Conservation (phyloP, 2,329 filamentous ascomycete species). For the Dryadomyces quercus-mongolicae region DNA sequence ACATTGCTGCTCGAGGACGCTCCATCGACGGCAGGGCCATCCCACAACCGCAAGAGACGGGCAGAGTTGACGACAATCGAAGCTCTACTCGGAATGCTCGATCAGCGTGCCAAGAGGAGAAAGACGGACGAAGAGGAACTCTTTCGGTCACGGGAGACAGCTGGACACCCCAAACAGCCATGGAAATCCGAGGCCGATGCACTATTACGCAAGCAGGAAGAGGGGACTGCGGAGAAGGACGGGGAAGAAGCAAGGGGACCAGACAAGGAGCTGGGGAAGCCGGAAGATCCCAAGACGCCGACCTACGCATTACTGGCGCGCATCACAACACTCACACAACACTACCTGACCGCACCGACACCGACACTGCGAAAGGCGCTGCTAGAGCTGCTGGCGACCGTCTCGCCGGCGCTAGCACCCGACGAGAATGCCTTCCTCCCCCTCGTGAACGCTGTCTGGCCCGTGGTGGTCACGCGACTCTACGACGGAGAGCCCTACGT, state of each 20-base stretch:
- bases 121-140: not conserved
- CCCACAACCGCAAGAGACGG: slow-evolving; percentile 6
- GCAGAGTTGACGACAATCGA: not conserved
- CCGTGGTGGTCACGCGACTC: slow-evolving; percentile 58
- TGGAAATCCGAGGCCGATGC: slow-evolving; percentile 22
- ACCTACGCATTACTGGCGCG: slow-evolving; percentile 72
- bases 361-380: slow-evolving; percentile 67
- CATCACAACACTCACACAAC: slow-evolving; percentile 74
- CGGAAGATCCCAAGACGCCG: slow-evolving; percentile 48
- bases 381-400: slow-evolving; percentile 62
- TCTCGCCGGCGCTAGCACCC: slow-evolving; percentile 56
- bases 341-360: slow-evolving; percentile 80
- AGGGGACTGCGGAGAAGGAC: slow-evolving; percentile 22
- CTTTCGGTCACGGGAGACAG: slow-evolving; percentile 18
- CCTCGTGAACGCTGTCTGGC: slow-evolving; percentile 84
- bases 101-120: slow-evolving; percentile 16
- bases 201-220: slow-evolving; percentile 16
- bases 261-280: slow-evolving; percentile 17
- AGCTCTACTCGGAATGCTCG: slow-evolving; percentile 6
- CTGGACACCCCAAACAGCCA: slow-evolving; percentile 22
- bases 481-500: slow-evolving; percentile 58
- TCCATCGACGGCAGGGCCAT: slow-evolving; percentile 12
- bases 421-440: slow-evolving; percentile 81
- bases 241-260: slow-evolving; percentile 16
- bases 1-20: slow-evolving; percentile 32